Percentiles rank a stretch among this genome's conserved stretches.
Evolutionary conservation across 2,329 filamentous ascomycete species (phyloP).

Genomic region (Sporothrix brunneoviolacea): DNA sequence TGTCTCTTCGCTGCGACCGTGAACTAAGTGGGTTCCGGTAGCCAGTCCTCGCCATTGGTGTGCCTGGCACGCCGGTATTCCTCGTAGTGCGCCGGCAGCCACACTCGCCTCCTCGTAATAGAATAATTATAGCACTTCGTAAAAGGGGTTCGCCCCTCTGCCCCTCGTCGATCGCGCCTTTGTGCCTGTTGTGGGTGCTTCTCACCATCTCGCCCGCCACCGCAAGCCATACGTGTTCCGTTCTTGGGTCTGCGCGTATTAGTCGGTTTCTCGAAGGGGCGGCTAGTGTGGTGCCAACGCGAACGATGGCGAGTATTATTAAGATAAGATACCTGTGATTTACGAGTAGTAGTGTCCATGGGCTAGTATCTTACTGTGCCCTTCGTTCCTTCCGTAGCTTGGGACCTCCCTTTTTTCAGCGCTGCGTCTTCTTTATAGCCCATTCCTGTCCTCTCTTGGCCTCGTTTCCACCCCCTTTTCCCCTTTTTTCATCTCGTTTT

Average conservation of each 20-base stretch:
- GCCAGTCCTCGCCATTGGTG: conserved; percentile 1
- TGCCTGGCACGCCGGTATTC: conserved; percentile 2
- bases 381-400: too few species aligned
- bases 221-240: not conserved
- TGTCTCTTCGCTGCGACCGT: too few species aligned
- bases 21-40: not conserved
- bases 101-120: not conserved
- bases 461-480: not conserved
- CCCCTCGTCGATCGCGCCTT: too few species aligned
- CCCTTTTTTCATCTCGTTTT: not conserved
- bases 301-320: too few species aligned
- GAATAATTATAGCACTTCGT: not conserved
- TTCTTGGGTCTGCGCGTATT: not conserved
- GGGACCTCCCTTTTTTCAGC: too few species aligned
- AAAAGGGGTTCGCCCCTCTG: not conserved
- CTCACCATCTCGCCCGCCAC: too few species aligned
- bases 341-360: too few species aligned
- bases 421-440: too few species aligned
- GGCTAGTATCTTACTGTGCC: too few species aligned
- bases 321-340: too few species aligned
- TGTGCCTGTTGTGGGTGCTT: too few species aligned
- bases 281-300: not conserved
- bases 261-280: not conserved
- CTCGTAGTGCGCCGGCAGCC: not conserved
- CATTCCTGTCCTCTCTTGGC: too few species aligned